Evolutionary conservation across 1,284 basidiomycete genomes (phyloP), one percentile per base, ranked within the genome.

Genomic region (Cutaneotrichosporon spelunceum): DNA sequence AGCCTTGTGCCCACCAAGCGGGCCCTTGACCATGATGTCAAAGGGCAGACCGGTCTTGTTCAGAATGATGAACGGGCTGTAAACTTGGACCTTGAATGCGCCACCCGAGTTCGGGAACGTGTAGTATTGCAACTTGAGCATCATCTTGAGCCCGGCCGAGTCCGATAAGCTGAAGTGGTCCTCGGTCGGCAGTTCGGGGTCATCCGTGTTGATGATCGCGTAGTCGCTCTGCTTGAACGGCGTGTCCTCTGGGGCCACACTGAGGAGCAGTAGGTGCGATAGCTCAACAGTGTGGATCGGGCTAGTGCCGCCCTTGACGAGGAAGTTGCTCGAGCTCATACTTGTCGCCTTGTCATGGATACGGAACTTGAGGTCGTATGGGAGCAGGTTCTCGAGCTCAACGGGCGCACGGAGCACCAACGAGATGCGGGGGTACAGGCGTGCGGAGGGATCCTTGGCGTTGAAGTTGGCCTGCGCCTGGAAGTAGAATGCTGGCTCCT

Each of bases 191-290:
- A 78, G 57, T 54, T 94, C 91, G 60, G 90, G 87, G 49, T 88
- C 89, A 73, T 97, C 93, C 6, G 91, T 93, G 68, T 94, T 96
- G 80, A 99, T 95, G 77, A 99, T 98, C 2, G 93, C 89, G 71
- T 98, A 99, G 67, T 99, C 95, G 76, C 93, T 95, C n/a, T 93
- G 89, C 70, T 90, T 90, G 83, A 92, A 94, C n/a, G 86, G 91
- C 53, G 91, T 91, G 67, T 96, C 93, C 78, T 98, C 89, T 3
- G 96, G 84, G 54, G 90, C 86, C 30, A 98, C 84, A 68, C 93
- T 98, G 39, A 99, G 83, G n/a, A 99, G 80, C 34, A 99, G 84
- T 60, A 99, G 82, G 78, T 99, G 96, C n/a, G 86, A 86, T 2
- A 98, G 82, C 74, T 98, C 93, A 30, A 98, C 93, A 1, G 94